phyloP scores from a whole-genome alignment of 2,329 filamentous ascomycete genomes.

The Beauveria brongniartii region DNA sequence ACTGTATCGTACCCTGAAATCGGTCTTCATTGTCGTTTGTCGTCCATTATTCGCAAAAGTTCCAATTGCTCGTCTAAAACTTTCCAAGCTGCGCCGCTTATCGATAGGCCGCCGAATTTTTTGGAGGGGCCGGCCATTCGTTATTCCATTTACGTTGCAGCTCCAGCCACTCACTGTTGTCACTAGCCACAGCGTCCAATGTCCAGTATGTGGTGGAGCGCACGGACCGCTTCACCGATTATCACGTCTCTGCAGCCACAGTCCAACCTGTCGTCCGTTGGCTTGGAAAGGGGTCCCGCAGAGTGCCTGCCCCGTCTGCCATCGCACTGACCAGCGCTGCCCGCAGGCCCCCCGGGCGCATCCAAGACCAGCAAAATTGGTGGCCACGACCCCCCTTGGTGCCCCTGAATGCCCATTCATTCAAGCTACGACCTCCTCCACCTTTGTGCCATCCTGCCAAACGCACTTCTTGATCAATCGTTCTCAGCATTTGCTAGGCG shows the following conservation, averaged over 20 bases:
- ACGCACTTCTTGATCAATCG: conserved; percentile 11
- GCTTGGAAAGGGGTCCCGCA: conserved; percentile 13
- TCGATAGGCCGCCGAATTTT: conserved; percentile 26
- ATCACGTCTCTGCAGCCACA: neutral
- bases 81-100: conserved; percentile 22
- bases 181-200: neutral
- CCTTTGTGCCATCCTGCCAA: conserved; percentile 11
- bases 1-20: conserved; percentile 73
- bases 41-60: conserved; percentile 25
- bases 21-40: conserved; percentile 80
- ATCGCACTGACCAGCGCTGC: conserved; percentile 13
- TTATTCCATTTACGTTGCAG: conserved; percentile 25
- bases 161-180: conserved; percentile 13
- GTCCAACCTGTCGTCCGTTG: neutral
- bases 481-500: conserved; percentile 10
- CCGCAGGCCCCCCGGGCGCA: conserved; percentile 11
- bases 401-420: conserved; percentile 12
- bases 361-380: conserved; percentile 14
- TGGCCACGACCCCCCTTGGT: conserved; percentile 12
- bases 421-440: conserved; percentile 12
- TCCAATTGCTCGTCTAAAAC: conserved; percentile 20
- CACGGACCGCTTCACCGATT: conserved; percentile 14
- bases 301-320: conserved; percentile 11
- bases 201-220: conserved; percentile 6
- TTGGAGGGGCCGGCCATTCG: conserved; percentile 23